Evolutionary conservation across 805 yeast species (phyloP), one percentile per base, ranked within the genome.

Genomic region (Cyberlindnera japonica): DNA sequence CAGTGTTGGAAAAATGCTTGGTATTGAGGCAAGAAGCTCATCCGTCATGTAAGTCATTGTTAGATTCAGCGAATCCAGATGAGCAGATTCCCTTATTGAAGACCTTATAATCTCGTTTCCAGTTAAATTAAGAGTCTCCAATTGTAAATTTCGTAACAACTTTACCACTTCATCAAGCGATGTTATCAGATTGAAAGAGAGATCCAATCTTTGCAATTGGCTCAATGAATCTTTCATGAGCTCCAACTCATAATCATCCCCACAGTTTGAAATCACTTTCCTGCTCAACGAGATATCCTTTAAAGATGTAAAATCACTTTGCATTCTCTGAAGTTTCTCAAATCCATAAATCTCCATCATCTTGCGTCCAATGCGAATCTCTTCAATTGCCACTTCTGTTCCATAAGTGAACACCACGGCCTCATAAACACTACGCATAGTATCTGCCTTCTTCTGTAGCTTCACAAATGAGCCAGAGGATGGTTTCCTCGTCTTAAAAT

Each of bases 391-490:
- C 5, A 50, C 51, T n/a, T 59, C 54, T 2, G 63, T 58, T 10
- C 72, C 69, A 56, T 83, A 83, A 35, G 69, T 71, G 12, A 54
- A 57, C 12, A 52, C 36, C n/a, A 88, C 40, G 0, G 85, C 88
- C 6, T 71, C 66, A 18, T 61, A 55, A 46, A 83, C 72, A 1
- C 59, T 49, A 18, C 33, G 26, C 4, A 47, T 33, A 0, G 43
- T 44, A 29, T 75, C 73, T 16, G 56, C 62, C 23, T 48, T 50
- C 45, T 67, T 69, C 6, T 61, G 49, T 0, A 60, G 47, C 52
- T 81, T 84, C 22, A 86, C 43, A 49, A 86, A 86, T 4, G 89
- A 77, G 0, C 86, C 95, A 3, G 80, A 64, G 0, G 65, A 67
- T 0, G 48, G 41, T 12, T 27, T 4, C 30, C 28, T 17, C 6